Evolutionary conservation across 768 basidiomycete genomes (phyloP).

Genomic region (Gymnopilus dilepis): DNA sequence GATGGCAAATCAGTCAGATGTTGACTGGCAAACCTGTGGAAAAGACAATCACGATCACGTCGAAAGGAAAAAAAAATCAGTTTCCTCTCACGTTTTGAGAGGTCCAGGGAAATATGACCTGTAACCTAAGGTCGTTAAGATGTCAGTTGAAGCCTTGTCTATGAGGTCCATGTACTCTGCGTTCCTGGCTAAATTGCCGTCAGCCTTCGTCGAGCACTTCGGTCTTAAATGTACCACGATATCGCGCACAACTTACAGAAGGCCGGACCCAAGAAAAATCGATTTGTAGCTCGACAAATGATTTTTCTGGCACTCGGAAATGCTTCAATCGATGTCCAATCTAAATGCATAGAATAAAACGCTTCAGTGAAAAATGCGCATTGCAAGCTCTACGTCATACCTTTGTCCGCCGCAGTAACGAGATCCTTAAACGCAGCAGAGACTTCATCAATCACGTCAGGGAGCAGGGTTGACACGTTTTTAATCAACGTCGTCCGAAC

Average conservation of each 20-base stretch:
- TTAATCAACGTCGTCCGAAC: constrained; percentile 3
- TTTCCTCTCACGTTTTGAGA: not conserved
- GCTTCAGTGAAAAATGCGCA: not conserved
- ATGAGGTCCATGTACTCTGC: not conserved
- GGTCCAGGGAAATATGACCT: not conserved
- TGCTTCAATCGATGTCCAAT: not conserved
- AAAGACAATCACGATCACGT: not conserved
- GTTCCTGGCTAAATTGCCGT: not conserved
- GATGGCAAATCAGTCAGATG: constrained; percentile 19
- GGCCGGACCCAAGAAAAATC: not conserved
- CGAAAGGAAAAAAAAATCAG: not conserved
- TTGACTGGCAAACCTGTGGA: constrained; percentile 7
- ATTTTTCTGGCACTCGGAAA: not conserved
- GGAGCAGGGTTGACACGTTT: not conserved
- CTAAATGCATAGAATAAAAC: not conserved
- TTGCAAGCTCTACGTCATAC: not conserved
- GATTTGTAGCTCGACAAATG: not conserved
- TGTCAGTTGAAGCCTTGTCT: not conserved
- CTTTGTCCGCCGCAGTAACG: not conserved
- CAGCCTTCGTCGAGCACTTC: too few relatives aligned
- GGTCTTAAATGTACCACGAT: not conserved
- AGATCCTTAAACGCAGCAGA: not conserved
- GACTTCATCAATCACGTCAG: constrained; percentile 2
- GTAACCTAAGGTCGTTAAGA: not conserved
- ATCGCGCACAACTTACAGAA: not conserved